Evolutionary conservation across 2,329 filamentous ascomycete genomes (phyloP), one percentile per base, ranked within the genome.

Genomic region (Penicillium sp.): DNA sequence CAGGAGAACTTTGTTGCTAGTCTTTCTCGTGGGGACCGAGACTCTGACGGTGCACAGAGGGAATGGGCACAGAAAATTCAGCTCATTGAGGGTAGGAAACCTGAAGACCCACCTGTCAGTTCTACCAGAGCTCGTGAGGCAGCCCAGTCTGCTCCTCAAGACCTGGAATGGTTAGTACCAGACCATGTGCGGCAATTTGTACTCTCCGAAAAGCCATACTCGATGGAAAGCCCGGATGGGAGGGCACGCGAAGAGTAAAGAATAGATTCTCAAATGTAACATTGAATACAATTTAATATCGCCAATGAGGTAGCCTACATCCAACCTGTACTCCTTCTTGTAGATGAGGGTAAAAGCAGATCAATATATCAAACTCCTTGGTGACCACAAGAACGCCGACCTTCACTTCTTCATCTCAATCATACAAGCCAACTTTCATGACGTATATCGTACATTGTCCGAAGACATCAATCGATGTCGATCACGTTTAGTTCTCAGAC

Each of bases 21-120:
- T 38, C 69, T 81, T 46, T 75, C 75, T 14, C 70, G 72, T 25
- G 78, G 79, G 8, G 71, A 69, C 22, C 69, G 71, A 56, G 77
- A 79, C 46, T 57, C 52, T 1, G 71, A 77, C 45, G 79, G 78
- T 14, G 76, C 71, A 19, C 75, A 71, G 55, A 68, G 70, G 42
- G 79, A 80, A 69, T 81, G 79, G 79, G 77, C 75, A 8, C 57
- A 77, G 25, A 73, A 71, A 16, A 79, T 81, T 19, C 71, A 77
- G 55, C 66, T 81, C 26, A 77, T 79, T 10, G 72, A 79, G 46
- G 78, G 77, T 6, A 76, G 71, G 52, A 72, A 71, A 33, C 65
- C 70, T 0, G 75, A 68, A 2, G 73, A 75, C n/a, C 65, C 65
- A 8, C 68, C 75, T 2, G 74, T 81, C 37, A 81, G 79, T 68